These are phyloP conservation scores for Ceriops zippeliana DNA, from an alignment of 345 rosid species.

Conservation along the genomic window DNA sequence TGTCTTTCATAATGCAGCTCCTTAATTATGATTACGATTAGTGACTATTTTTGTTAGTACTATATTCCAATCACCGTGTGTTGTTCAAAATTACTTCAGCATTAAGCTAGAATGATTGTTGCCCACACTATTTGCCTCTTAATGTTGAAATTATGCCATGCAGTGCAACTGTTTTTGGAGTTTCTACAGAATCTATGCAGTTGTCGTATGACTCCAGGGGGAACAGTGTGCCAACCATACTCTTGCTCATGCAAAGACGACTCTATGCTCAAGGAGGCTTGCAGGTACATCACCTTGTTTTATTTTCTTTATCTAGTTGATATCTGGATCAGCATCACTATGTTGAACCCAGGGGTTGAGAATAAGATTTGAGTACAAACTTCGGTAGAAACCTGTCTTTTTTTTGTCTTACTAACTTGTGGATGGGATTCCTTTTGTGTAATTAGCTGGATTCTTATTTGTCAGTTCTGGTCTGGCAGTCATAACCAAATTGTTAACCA, in stretches of 20 bases:
- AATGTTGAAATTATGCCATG: constrained; percentile 6
- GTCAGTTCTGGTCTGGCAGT: background rate
- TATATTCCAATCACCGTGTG: background rate
- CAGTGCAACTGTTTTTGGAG: constrained; percentile 35
- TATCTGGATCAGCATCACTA: background rate
- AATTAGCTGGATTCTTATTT: background rate
- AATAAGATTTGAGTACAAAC: background rate
- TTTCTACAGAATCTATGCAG: constrained; percentile 40
- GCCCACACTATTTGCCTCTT: background rate
- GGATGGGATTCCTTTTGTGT: background rate
- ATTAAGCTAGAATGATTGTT: background rate
- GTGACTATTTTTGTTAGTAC: too few species aligned
- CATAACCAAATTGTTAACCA: background rate
- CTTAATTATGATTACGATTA: too few species aligned
- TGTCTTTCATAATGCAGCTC: too few species aligned
- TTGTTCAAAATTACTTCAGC: background rate
- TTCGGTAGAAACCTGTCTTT: background rate
- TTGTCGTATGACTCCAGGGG: constrained; percentile 34
- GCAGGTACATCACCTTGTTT: constrained; percentile 19
- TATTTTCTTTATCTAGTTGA: background rate
- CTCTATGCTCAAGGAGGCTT: constrained; percentile 32
- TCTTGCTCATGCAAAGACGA: constrained; percentile 29
- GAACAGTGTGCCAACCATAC: constrained; percentile 34
- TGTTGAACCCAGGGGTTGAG: background rate
- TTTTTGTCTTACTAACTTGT: background rate